These are phyloP conservation scores for Cordyceps militaris DNA, from an alignment of 2,329 filamentous ascomycete genomes.

Conservation along the genomic window DNA sequence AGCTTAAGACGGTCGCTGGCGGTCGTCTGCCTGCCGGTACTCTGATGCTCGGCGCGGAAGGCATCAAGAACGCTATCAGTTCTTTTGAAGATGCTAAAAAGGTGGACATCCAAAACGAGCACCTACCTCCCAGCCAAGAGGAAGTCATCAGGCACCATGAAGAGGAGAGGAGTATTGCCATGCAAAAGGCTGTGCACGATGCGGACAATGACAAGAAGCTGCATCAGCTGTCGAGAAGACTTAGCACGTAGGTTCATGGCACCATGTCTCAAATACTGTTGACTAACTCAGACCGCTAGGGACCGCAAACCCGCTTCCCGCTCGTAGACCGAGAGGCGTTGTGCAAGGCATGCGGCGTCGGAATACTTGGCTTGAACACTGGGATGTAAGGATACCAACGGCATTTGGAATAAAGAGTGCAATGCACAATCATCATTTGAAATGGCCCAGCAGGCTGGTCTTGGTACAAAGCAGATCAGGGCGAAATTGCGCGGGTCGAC, in stretches of 20 bases:
- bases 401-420: not conserved
- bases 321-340: not conserved
- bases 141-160: conserved; percentile 81
- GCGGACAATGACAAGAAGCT: conserved; percentile 88
- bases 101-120: conserved; percentile 94
- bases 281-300: not conserved
- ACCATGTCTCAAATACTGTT: not conserved
- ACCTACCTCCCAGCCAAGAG: conserved; percentile 83
- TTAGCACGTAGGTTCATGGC: conserved; percentile 76
- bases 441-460: not conserved
- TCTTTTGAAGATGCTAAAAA: conserved; percentile 96
- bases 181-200: conserved; percentile 79
- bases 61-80: conserved; percentile 96
- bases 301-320: conserved; percentile 9
- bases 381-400: not conserved
- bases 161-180: conserved; percentile 71
- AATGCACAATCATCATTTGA: not conserved
- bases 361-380: not conserved
- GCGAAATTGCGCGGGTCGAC: not conserved
- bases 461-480: not conserved
- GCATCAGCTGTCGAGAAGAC: conserved; percentile 77
- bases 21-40: conserved; percentile 90
- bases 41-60: conserved; percentile 94
- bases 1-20: conserved; percentile 93
- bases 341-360: not conserved